These are phyloP conservation scores for Saccharum officinarum DNA, from an alignment of 176 grass and related monocot species.

Conservation along the genomic window DNA sequence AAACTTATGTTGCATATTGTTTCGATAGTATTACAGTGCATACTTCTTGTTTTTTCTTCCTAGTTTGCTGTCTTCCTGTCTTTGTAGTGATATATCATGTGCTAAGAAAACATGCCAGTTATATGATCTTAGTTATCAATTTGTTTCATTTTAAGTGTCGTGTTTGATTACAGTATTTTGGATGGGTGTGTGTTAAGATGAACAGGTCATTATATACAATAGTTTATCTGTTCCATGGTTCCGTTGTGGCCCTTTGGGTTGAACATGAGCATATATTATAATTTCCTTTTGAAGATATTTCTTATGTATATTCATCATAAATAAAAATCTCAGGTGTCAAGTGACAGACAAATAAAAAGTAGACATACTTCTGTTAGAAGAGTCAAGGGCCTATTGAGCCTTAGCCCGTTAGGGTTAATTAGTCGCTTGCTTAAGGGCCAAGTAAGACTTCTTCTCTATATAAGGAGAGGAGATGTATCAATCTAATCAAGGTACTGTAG, in stretches of 20 bases:
- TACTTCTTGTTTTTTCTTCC: constrained; percentile 11
- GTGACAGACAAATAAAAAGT: not conserved
- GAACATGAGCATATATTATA: not conserved
- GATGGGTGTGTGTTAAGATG: not conserved
- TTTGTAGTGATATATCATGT: not conserved
- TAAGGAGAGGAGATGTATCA: too few species aligned
- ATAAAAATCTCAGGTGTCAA: not conserved
- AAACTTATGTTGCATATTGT: constrained; percentile 9
- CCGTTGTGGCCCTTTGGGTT: not conserved
- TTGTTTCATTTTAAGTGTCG: not conserved
- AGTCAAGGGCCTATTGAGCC: too few species aligned
- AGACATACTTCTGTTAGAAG: too few species aligned
- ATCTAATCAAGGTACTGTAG: too few species aligned
- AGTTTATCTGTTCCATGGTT: constrained; percentile 11
- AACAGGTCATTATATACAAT: not conserved
- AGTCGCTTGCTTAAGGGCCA: too few species aligned
- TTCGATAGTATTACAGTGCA: constrained; percentile 5
- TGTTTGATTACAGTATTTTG: not conserved
- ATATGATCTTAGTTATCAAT: not conserved
- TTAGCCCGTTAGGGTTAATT: too few species aligned
- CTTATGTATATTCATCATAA: constrained; percentile 7
- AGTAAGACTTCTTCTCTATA: too few species aligned
- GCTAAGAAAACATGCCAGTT: not conserved
- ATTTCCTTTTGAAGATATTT: constrained; percentile 1
- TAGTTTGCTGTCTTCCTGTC: not conserved